phyloP scores from a whole-genome alignment of 441 rosid genomes.

The Erodium texanum region DNA sequence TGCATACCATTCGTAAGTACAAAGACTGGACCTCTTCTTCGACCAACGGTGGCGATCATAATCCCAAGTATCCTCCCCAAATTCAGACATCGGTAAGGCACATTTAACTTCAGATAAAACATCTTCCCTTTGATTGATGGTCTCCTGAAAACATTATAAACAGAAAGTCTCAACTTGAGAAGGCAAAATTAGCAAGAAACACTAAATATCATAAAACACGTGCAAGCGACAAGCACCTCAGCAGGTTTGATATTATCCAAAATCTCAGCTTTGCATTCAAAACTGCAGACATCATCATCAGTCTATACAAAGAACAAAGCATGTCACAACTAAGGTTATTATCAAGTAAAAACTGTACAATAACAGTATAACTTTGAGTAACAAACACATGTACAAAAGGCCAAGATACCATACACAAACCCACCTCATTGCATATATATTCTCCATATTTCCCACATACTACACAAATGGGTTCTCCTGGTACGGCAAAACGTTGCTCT shows the following conservation, averaged over 20 bases:
- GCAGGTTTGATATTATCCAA: conserved; percentile 30
- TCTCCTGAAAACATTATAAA: conserved; percentile 25
- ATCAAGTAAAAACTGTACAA: conserved; percentile 6
- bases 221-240: conserved; percentile 30
- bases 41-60: conserved; percentile 42
- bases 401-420: conserved; percentile 5
- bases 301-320: conserved; percentile 40
- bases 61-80: conserved; percentile 45
- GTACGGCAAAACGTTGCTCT: conserved; percentile 44
- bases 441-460: conserved; percentile 67
- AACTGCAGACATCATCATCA: conserved; percentile 63
- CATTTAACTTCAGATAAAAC: conserved; percentile 20
- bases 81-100: conserved; percentile 22
- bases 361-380: neutral
- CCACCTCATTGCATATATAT: conserved; percentile 62
- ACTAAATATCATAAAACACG: conserved; percentile 9
- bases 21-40: conserved; percentile 44
- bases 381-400: conserved; percentile 8
- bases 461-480: conserved; percentile 58
- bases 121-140: conserved; percentile 21
- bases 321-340: conserved; percentile 4
- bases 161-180: neutral
- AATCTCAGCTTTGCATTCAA: conserved; percentile 58
- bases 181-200: conserved; percentile 8
- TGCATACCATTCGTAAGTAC: conserved; percentile 48